Evolutionary conservation across 805 yeast species (phyloP), one percentile per base, ranked within the genome.

Genomic region (Schwanniomyces polymorphus): DNA sequence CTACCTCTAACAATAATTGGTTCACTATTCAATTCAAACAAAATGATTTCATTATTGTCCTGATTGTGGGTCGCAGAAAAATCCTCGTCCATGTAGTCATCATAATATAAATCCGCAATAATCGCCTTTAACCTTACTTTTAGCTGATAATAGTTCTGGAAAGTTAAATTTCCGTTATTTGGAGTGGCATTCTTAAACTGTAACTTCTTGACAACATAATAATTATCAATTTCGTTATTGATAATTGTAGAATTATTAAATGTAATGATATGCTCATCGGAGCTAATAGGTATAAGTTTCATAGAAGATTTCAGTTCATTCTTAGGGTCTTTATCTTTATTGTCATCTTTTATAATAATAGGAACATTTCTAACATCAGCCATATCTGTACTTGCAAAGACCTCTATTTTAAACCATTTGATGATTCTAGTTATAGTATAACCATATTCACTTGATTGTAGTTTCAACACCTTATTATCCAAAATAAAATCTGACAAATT

Each of bases 1-100:
- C 86, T 61, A 2, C 86, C 86, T 50, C 86, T 61, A 7, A 81
- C 86, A 11, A 79, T 78, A 3, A 82, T 75, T 1, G 83, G 83
- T 28, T 74, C 66, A 49, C 67, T 67, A 6, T 55, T 52, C 23
- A 68, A 52, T 43, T 68, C 74, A 46, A 56, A 54, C 18, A 68
- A 49, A 4, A 54, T 52, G 5, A 68, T 57, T 46, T 68, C 74
- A 45, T 68, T 68, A 27, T 51, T 53, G 27, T 50, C 59, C 14
- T 50, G 51, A 42, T 47, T 51, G 31, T 34, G 14, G 9, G 54
- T 53, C 2, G 48, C 56, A 25, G 53, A 41, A 18, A 56, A 54
- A 29, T 63, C 69, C n/a, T 60, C 68, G 44, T 61, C 71, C 17
- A 64, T 64, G 45, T 66, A 67, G 50, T 69, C 73, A 47, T 68